Conservation (phyloP, 164 flowering plant genomes). For the Santalum album region DNA sequence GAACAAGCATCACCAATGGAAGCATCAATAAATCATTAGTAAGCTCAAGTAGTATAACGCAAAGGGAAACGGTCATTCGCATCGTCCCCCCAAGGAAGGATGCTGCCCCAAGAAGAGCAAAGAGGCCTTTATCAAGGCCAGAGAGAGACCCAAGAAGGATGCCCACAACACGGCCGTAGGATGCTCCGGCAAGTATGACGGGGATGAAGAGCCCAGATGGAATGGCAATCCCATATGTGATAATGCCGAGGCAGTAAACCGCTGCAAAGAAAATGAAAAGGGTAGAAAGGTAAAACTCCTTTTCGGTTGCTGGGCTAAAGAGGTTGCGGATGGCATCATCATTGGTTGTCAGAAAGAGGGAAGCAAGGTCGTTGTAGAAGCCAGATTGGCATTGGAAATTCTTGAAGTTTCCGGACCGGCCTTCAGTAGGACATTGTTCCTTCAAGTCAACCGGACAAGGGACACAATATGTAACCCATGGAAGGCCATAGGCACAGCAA, state of each 20-base stretch:
- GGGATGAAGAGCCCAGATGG: slow-evolving; percentile 97
- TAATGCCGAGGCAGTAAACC: slow-evolving; percentile 58
- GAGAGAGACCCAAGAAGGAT: slow-evolving; percentile 37
- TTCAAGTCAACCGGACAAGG: slow-evolving; percentile 55
- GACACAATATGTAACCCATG: slow-evolving; percentile 67
- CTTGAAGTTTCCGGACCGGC: slow-evolving; percentile 76
- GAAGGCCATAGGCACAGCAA: slow-evolving; percentile 65
- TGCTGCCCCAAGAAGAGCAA: slow-evolving; percentile 86
- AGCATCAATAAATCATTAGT: slow-evolving; percentile 82
- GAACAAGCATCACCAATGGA: slow-evolving; percentile 84
- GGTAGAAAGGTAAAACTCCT: slow-evolving; percentile 43
- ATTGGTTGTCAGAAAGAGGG: slow-evolving; percentile 75
- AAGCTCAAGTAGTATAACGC: slow-evolving; percentile 88
- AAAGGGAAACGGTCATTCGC: slow-evolving; percentile 95
- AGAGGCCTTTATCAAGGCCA: slow-evolving; percentile 64
- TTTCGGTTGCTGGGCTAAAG: slow-evolving; percentile 37
- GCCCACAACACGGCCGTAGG: slow-evolving; percentile 81
- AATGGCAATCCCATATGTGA: slow-evolving; percentile 84
- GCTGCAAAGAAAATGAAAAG: slow-evolving; percentile 53
- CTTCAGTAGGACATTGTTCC: slow-evolving; percentile 53
- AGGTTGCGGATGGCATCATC: slow-evolving; percentile 88
- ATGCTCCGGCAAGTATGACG: slow-evolving; percentile 86
- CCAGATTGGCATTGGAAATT: slow-evolving; percentile 68
- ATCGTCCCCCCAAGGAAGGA: slow-evolving; percentile 94
- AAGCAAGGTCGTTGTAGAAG: slow-evolving; percentile 88